phyloP scores from a whole-genome alignment of 768 basidiomycete species.

The Boletus rufocinnamomeus region DNA sequence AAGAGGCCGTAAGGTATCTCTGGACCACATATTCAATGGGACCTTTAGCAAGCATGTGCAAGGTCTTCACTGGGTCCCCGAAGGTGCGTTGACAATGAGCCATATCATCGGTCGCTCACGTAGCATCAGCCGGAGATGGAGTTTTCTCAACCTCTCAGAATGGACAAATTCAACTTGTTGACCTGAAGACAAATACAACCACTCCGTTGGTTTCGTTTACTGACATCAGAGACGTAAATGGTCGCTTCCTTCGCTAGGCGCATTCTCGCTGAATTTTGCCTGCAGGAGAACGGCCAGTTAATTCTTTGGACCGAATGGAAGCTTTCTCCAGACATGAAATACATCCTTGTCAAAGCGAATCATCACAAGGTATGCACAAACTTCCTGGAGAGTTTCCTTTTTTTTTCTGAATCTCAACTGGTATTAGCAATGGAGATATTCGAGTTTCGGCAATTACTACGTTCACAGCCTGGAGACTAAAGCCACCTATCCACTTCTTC shows the following conservation, averaged over 20 bases:
- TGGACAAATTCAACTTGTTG: conserved; percentile 74
- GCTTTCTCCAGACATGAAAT: conserved; percentile 89
- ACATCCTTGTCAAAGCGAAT: conserved; percentile 80
- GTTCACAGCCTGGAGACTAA: conserved; percentile 77
- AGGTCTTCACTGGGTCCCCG: conserved; percentile 81
- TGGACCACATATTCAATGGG: conserved; percentile 93
- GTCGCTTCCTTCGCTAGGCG: not conserved
- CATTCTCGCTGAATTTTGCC: conserved; percentile 4
- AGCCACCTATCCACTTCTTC: conserved; percentile 67
- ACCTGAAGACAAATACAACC: conserved; percentile 75
- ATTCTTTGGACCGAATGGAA: conserved; percentile 67
- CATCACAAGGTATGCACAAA: conserved; percentile 58
- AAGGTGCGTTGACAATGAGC: conserved; percentile 56
- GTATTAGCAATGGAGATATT: conserved; percentile 91
- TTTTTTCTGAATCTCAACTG: conserved; percentile 14
- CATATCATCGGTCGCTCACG: conserved; percentile 5
- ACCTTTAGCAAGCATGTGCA: conserved; percentile 62
- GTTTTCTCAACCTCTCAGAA: conserved; percentile 71
- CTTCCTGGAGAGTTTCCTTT: not conserved
- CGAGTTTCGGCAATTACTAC: conserved; percentile 89
- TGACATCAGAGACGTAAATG: conserved; percentile 67
- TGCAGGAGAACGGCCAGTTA: conserved; percentile 54
- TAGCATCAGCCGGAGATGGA: conserved; percentile 81
- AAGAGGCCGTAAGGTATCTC: conserved; percentile 67
- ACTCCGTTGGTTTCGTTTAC: conserved; percentile 54